phyloP scores from a whole-genome alignment of 371 early-diverging fungal species.

The Mucor racemosus region DNA sequence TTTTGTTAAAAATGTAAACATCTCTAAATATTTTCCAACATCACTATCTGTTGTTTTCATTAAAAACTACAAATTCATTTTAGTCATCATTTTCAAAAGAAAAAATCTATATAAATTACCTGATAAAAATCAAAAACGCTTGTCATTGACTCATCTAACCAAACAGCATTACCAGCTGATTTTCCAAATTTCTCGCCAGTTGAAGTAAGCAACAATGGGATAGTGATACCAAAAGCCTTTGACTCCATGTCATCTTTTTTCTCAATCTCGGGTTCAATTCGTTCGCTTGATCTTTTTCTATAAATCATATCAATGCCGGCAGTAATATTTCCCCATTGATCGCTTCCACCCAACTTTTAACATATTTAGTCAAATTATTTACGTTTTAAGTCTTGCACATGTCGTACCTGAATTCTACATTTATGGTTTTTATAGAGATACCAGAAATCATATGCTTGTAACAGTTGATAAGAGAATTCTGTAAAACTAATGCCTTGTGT shows the following conservation, averaged over 20 bases:
- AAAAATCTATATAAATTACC: conserved; percentile 38
- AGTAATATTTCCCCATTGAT: conserved; percentile 97
- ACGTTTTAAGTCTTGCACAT: background rate
- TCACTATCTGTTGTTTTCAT: conserved; percentile 83
- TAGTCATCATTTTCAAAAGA: background rate
- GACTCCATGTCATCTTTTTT: conserved; percentile 28
- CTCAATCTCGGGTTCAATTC: conserved; percentile 7
- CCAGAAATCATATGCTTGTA: conserved; percentile 95
- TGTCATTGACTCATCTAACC: conserved; percentile 83
- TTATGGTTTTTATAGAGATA: conserved; percentile 71
- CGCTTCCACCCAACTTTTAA: conserved; percentile 89
- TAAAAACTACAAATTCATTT: conserved; percentile 44
- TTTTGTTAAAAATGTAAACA: conserved; percentile 80
- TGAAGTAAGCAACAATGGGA: conserved; percentile 87
- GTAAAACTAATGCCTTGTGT: conserved; percentile 92
- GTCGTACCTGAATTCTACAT: conserved; percentile 71
- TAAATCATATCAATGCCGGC: conserved; percentile 93
- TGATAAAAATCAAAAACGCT: conserved; percentile 93
- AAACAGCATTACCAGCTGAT: conserved; percentile 94
- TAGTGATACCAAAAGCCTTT: conserved; percentile 81
- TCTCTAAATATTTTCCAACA: conserved; percentile 72
- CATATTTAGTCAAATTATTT: background rate
- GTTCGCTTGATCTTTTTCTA: conserved; percentile 44
- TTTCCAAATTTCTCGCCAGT: conserved; percentile 96
- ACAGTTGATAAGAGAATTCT: conserved; percentile 94